Evolutionary conservation across 441 rosid species (phyloP), one percentile per base, ranked within the genome.

Genomic region (Euphorbia schlechtendalii): DNA sequence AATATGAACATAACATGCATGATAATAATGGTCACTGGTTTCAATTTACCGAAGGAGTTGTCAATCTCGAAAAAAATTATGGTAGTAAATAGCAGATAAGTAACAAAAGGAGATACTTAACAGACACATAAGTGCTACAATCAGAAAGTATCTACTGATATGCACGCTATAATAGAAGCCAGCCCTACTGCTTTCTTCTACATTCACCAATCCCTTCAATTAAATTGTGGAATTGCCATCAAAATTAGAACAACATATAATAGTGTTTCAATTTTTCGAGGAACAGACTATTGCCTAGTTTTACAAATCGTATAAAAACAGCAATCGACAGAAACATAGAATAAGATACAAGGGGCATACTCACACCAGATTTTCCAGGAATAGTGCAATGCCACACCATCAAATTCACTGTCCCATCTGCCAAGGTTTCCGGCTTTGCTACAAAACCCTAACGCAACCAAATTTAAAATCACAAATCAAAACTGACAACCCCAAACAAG

Each of bases 361-460:
- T 79, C 74, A 93, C 98, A 61, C 96, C 96, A 15, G 91, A 77
- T 84, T 88, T 93, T n/a, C 99, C 99, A 71, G 99, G 99, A 5
- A 93, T 86, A n/a, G 86, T 90, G 73, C 99, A 93, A 76, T 87
- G 90, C 99, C 99, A 93, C 67, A 80, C 84, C 99, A 93, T 88
- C 81, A 93, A 76, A 83, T 93, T 90, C 71, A 85, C 88, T 18
- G 89, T 65, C 11, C 99, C 99, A 78, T 93, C 96, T 8, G 80
- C 64, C 52, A 71, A 46, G 2, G 90, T 83, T 81, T 88, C 99
- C 17, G 99, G 99, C 73, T 88, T 93, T 24, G 99, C 99, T 30
- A 93, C 99, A 76, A 93, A 93, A 76, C 97, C 97, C 99, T 93
- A 77, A 8, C 8, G 34, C 30, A 64, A 63, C 36, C 21, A 43